Base-by-base conservation (phyloP, 257 asterid genomes). In the Anisodus tanguticus region DNA sequence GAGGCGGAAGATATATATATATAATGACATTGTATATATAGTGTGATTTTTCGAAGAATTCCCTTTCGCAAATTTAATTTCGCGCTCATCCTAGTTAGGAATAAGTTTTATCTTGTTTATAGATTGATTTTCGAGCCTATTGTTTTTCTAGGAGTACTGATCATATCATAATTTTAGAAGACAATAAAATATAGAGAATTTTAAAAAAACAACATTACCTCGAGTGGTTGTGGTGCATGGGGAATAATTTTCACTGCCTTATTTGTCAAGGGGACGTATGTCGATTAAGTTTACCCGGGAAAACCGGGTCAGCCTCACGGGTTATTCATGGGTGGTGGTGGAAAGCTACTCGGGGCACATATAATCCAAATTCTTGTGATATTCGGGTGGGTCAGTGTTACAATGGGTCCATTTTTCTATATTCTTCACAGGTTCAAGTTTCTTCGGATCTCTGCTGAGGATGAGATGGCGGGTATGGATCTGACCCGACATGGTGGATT, bases 391-490 rank as follows among this genome's bases (percentile, higher is more conserved):
- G 98, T 95, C 8, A 94, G 90, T 35, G 97, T 84, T 0, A 94
- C 98, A 0, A 95, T 95, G 98, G 98, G 98, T 55, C 97, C 98
- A 0, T 26, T 95, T 47, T 95, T 95, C 84, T 91, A 31, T 9
- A 63, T 82, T 1, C 86, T 95, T 66, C 92, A 90, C 15, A 92
- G 85, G 81, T 83, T 94, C 12, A 94, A 93, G 4, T 90, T 95
- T 10, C 92, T 95, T 0, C 87, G 98, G 84, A 93, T 95, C 81
- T 95, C 98, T 0, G 71, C 88, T 8, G 98, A 95, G 1, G 98
- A 95, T 22, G 98, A 95, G 74, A 47, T 91, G 91, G 94, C 97
- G 91, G 98, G 98, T 90, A 94, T 95, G 98, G 98, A 95, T 90
- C 19, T 92, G 91, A 95, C 98, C 94, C 94, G 98, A 13, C 98